phyloP scores from a whole-genome alignment of 805 yeast genomes.

The Wickerhamomyces bisporus region DNA sequence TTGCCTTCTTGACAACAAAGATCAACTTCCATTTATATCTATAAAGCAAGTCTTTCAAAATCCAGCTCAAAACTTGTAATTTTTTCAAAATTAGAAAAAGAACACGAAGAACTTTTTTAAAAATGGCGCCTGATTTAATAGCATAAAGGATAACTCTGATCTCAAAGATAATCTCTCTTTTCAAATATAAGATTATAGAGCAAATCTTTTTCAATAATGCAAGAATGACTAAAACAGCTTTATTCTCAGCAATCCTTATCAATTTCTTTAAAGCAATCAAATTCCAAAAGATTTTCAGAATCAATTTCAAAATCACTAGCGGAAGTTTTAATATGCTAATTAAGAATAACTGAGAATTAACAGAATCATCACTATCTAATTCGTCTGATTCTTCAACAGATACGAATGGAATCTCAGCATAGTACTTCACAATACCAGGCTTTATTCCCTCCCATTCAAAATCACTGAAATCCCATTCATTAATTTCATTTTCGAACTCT shows the following conservation, averaged over 20 bases:
- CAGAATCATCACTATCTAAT: not conserved
- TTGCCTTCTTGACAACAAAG: constrained; percentile 9
- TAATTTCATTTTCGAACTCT: not conserved
- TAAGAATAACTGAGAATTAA: constrained; percentile 9
- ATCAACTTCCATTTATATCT: constrained; percentile 19
- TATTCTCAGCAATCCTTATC: constrained; percentile 13
- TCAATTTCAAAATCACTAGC: constrained; percentile 11
- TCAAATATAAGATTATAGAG: constrained; percentile 7
- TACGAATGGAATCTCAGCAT: constrained; percentile 10
- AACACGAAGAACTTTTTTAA: constrained; percentile 11
- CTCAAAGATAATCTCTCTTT: constrained; percentile 10
- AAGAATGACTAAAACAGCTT: constrained; percentile 9
- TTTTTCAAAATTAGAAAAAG: constrained; percentile 12
- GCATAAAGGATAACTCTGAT: constrained; percentile 9
- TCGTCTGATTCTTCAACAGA: not conserved
- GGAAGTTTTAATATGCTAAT: constrained; percentile 11
- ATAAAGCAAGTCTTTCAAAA: constrained; percentile 17
- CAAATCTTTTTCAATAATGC: constrained; percentile 11
- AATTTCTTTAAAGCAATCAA: constrained; percentile 16
- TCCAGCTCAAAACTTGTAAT: constrained; percentile 16
- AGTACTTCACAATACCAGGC: not conserved
- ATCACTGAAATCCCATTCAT: not conserved
- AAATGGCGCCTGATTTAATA: constrained; percentile 9
- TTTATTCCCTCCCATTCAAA: constrained; percentile 1
- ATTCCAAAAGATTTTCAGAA: constrained; percentile 13